Percentiles rank a stretch among this genome's conserved stretches.
Evolutionary conservation across 2,329 filamentous ascomycete species (phyloP).

Genomic region (Ascosphaera apis): DNA sequence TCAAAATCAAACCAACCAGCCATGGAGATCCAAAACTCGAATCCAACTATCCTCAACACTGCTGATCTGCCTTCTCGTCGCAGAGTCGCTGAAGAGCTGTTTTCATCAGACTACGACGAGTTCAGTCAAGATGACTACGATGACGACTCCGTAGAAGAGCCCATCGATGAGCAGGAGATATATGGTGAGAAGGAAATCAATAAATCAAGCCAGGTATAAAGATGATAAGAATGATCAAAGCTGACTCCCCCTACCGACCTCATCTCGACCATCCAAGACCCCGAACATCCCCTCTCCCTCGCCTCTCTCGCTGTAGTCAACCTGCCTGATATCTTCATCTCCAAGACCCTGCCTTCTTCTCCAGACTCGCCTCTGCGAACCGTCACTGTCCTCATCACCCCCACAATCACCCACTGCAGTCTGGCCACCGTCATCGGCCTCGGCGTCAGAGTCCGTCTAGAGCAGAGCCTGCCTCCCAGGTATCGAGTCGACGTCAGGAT

Average conservation of each 20-base stretch:
- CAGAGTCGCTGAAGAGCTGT: too few relatives aligned
- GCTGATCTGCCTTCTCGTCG: conserved; percentile 71
- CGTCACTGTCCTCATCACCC: conserved; percentile 75
- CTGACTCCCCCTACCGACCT: conserved; percentile 49
- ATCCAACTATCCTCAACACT: conserved; percentile 74
- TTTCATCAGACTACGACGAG: too few relatives aligned
- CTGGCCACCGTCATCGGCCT: conserved; percentile 90
- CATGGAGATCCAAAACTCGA: conserved; percentile 38
- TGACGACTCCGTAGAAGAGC: conserved; percentile 44
- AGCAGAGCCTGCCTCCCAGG: conserved; percentile 73
- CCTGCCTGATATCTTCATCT: conserved; percentile 74
- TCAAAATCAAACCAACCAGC: too few relatives aligned
- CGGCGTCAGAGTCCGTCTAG: conserved; percentile 72
- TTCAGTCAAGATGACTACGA: conserved; percentile 25
- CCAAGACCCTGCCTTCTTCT: conserved; percentile 36
- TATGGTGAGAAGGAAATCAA: too few relatives aligned
- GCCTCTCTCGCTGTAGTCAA: conserved; percentile 89
- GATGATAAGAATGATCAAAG: too few relatives aligned
- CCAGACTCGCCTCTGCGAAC: conserved; percentile 39
- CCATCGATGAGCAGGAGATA: conserved; percentile 92
- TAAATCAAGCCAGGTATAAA: too few relatives aligned
- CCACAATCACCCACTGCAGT: conserved; percentile 91
- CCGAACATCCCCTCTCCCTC: conserved; percentile 84
- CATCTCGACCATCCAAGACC: conserved; percentile 84
- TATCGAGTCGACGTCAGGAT: conserved; percentile 84